Percentiles rank a stretch among this genome's conserved stretches.
phyloP scores from a whole-genome alignment of 1,284 basidiomycete species.

The Hypsizygus ulmarius region DNA sequence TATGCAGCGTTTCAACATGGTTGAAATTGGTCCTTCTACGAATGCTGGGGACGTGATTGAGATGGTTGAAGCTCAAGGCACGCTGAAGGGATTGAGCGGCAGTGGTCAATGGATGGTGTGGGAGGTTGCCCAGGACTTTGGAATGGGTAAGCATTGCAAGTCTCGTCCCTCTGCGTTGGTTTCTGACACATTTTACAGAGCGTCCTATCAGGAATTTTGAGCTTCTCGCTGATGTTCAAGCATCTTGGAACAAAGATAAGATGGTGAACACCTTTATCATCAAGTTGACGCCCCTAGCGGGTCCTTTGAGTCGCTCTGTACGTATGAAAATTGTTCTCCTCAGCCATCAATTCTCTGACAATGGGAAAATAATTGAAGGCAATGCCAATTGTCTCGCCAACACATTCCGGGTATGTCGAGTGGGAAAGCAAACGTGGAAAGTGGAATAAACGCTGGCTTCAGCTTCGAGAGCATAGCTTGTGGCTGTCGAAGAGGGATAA shows the following conservation, averaged over 20 bases:
- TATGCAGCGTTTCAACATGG: constrained; percentile 68
- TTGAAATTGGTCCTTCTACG: constrained; percentile 60
- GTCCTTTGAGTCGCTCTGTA: constrained; percentile 57
- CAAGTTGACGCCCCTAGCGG: constrained; percentile 65
- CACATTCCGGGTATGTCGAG: constrained; percentile 72
- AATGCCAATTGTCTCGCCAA: constrained; percentile 71
- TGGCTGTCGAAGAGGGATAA: constrained; percentile 86
- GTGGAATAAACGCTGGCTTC: constrained; percentile 88
- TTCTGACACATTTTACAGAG: constrained; percentile 46
- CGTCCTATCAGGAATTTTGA: constrained; percentile 86
- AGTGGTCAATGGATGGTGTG: constrained; percentile 74
- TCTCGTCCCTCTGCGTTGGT: constrained; percentile 4
- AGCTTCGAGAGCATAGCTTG: constrained; percentile 78
- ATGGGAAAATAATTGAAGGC: constrained; percentile 41
- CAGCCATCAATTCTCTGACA: constrained; percentile 7
- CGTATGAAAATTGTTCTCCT: constrained; percentile 25
- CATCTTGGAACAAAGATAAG: constrained; percentile 82
- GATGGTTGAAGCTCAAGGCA: constrained; percentile 59
- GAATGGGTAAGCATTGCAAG: constrained; percentile 63
- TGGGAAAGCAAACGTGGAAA: constrained; percentile 87
- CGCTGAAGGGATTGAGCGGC: constrained; percentile 53
- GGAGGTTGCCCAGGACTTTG: constrained; percentile 79
- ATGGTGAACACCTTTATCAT: constrained; percentile 75
- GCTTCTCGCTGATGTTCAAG: constrained; percentile 65
- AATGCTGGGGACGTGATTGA: constrained; percentile 65